phyloP scores from a whole-genome alignment of 495 filamentous ascomycete genomes.

The Astrocystis sublimbata region DNA sequence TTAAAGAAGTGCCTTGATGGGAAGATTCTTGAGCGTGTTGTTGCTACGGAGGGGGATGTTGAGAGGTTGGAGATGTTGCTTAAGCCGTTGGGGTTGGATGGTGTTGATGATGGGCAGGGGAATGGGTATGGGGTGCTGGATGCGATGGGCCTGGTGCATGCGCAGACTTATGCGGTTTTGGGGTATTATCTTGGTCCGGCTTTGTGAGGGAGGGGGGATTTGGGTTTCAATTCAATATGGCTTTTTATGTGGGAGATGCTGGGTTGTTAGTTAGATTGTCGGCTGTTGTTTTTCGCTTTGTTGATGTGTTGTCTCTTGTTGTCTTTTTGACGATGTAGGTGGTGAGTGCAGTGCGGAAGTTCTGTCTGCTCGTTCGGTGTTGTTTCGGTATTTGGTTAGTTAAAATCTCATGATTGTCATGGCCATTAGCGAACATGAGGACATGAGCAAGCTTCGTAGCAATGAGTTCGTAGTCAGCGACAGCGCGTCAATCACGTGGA shows the following conservation, averaged over 20 bases:
- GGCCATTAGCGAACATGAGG: too few relatives aligned
- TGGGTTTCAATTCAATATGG: too few relatives aligned
- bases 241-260: not conserved
- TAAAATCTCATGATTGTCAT: too few relatives aligned
- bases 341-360: too few relatives aligned
- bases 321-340: too few relatives aligned
- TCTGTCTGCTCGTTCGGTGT: too few relatives aligned
- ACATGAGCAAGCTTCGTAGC: too few relatives aligned
- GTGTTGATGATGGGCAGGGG: slow-evolving; percentile 1
- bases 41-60: slow-evolving; percentile 27
- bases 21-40: slow-evolving; percentile 47
- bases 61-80: slow-evolving; percentile 37
- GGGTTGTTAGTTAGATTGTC: not conserved
- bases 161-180: slow-evolving; percentile 47
- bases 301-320: too few relatives aligned
- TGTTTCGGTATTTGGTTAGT: too few relatives aligned
- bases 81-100: slow-evolving; percentile 37
- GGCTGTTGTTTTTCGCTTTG: not conserved
- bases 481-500: too few relatives aligned
- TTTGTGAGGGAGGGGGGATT: slow-evolving; percentile 23
- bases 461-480: too few relatives aligned
- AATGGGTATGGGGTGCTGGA: not conserved
- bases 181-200: slow-evolving; percentile 48
- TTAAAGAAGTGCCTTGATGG: slow-evolving; percentile 55
- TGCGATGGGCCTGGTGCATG: slow-evolving; percentile 24